Percentiles rank a stretch among this genome's conserved stretches.
Conservation (phyloP, 208 protist species). For the Trypanosoma grayi region DNA sequence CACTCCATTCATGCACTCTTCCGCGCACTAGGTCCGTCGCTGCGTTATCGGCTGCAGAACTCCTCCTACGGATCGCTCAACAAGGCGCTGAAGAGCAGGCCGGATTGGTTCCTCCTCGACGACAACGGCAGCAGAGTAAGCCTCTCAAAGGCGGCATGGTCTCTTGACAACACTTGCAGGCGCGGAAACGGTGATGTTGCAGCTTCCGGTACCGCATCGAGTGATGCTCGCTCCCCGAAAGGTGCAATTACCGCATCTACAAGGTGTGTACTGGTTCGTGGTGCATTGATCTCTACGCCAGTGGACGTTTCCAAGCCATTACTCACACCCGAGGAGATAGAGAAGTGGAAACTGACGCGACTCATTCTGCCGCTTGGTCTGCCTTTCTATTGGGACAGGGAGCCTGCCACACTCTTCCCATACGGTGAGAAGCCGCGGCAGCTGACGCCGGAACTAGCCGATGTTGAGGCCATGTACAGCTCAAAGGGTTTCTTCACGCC, state of each 20-base stretch:
- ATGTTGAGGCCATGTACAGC: conserved; percentile 57
- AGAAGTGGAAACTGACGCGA: conserved; percentile 54
- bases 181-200: too few species aligned
- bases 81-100: conserved; percentile 14
- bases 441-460: conserved; percentile 52
- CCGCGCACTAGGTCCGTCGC: conserved; percentile 2
- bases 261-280: conserved; percentile 18
- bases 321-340: conserved; percentile 45
- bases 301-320: conserved; percentile 33
- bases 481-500: conserved; percentile 65
- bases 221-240: neutral
- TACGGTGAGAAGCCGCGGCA: conserved; percentile 19
- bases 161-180: neutral
- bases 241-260: neutral
- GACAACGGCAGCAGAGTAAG: conserved; percentile 2
- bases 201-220: neutral
- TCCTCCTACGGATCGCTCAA: conserved; percentile 18
- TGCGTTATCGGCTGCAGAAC: conserved; percentile 18
- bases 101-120: conserved; percentile 23
- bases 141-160: conserved; percentile 4
- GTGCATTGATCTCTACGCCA: conserved; percentile 9
- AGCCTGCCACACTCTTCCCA: conserved; percentile 40
- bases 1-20: conserved; percentile 18
- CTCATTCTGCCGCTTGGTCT: conserved; percentile 23
- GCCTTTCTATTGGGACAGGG: conserved; percentile 33